Evolutionary conservation across 1,284 basidiomycete genomes (phyloP).

Genomic region (Afroboletus lepidellus): DNA sequence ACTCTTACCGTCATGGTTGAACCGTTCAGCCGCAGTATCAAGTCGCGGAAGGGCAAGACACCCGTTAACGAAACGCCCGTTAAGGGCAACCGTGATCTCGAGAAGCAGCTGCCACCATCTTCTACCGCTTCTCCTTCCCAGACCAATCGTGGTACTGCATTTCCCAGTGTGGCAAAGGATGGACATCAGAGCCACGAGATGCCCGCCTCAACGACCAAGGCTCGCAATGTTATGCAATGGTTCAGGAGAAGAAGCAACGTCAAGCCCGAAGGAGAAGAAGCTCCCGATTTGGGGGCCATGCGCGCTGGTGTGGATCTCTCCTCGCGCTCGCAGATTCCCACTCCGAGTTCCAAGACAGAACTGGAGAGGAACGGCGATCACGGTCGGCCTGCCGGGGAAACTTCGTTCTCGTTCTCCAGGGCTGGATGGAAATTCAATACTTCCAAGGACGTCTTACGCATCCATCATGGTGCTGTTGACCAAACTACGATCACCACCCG

Average conservation of each 20-base stretch:
- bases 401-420: slow-evolving; percentile 34
- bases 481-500: slow-evolving; percentile 87
- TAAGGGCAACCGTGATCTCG: slow-evolving; percentile 32
- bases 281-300: slow-evolving; percentile 21
- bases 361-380: slow-evolving; percentile 32
- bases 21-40: slow-evolving; percentile 61
- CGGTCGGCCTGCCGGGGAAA: slow-evolving; percentile 26
- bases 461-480: slow-evolving; percentile 93
- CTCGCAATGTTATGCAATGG: slow-evolving; percentile 79
- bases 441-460: slow-evolving; percentile 64
- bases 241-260: slow-evolving; percentile 71
- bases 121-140: slow-evolving; percentile 31
- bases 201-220: slow-evolving; percentile 70
- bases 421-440: slow-evolving; percentile 33
- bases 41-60: slow-evolving; percentile 43
- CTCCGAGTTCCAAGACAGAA: slow-evolving; percentile 28
- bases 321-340: slow-evolving; percentile 32
- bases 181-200: slow-evolving; percentile 38
- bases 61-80: slow-evolving; percentile 38
- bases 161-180: slow-evolving; percentile 29
- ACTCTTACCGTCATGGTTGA: slow-evolving; percentile 84
- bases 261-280: slow-evolving; percentile 39
- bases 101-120: slow-evolving; percentile 35
- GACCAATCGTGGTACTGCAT: slow-evolving; percentile 23
- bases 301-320: slow-evolving; percentile 26